These are phyloP conservation scores for Tremella mesenterica DNA, from an alignment of 768 basidiomycete species.

Conservation along the genomic window DNA sequence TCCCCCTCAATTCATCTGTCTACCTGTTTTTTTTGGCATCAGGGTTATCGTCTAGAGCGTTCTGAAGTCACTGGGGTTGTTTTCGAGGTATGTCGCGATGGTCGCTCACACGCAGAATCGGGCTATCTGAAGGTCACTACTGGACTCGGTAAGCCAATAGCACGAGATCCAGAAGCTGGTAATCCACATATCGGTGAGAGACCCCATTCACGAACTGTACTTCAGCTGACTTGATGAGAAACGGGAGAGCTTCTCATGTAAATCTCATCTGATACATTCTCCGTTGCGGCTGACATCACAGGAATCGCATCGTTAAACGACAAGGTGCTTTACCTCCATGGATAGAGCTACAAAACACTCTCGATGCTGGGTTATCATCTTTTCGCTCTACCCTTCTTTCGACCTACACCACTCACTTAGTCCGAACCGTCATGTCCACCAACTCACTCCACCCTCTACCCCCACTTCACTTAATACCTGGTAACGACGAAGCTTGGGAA, in stretches of 20 bases:
- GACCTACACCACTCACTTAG: slow-evolving; percentile 66
- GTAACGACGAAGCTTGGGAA: slow-evolving; percentile 60
- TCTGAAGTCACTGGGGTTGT: too few relatives aligned
- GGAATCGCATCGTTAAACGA: slow-evolving; percentile 68
- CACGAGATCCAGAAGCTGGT: slow-evolving; percentile 48
- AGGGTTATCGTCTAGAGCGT: too few relatives aligned
- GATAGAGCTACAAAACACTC: slow-evolving; percentile 72
- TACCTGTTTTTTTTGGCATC: too few relatives aligned
- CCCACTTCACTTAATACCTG: slow-evolving; percentile 27
- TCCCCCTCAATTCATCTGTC: background rate
- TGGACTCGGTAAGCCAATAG: slow-evolving; percentile 57
- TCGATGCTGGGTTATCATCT: slow-evolving; percentile 55
- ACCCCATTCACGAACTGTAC: background rate
- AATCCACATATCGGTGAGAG: slow-evolving; percentile 54
- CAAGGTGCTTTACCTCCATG: slow-evolving; percentile 79
- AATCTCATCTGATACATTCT: too few relatives aligned
- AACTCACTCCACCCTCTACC: slow-evolving; percentile 47
- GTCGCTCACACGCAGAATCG: slow-evolving; percentile 57
- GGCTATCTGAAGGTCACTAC: slow-evolving; percentile 66
- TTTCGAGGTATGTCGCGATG: background rate
- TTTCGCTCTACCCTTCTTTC: slow-evolving; percentile 61
- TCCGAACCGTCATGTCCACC: slow-evolving; percentile 50
- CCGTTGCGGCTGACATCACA: background rate
- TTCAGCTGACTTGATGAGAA: slow-evolving; percentile 32
- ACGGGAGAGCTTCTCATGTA: slow-evolving; percentile 69